A percentile compares a stretch with the other conserved stretches of the same genome.
phyloP scores from a whole-genome alignment of 1,139 yeast genomes.

The Yamadazyma blattariae region DNA sequence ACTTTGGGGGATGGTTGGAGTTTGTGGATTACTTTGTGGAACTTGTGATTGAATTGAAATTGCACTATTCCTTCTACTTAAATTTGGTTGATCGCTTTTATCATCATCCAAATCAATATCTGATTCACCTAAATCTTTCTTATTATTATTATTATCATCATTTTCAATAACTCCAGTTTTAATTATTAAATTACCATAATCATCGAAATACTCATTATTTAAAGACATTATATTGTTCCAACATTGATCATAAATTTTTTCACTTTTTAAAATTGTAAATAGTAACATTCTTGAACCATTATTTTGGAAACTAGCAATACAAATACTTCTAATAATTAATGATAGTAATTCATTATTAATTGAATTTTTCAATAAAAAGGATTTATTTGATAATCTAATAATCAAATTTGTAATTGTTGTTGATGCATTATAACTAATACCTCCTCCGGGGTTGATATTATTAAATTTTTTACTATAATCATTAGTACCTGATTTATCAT shows the following conservation, averaged over 20 bases:
- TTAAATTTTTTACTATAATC: slow-evolving; percentile 26
- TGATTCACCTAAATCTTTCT: background rate
- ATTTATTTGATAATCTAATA: slow-evolving; percentile 37
- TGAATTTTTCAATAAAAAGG: slow-evolving; percentile 41
- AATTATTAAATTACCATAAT: slow-evolving; percentile 17
- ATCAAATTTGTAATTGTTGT: slow-evolving; percentile 55
- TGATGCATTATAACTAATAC: slow-evolving; percentile 61
- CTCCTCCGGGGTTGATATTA: slow-evolving; percentile 38
- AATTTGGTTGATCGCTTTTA: background rate
- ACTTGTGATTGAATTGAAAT: slow-evolving; percentile 1
- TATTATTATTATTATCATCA: slow-evolving; percentile 8
- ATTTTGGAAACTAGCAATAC: slow-evolving; percentile 47
- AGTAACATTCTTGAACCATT: slow-evolving; percentile 53
- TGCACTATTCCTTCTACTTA: background rate
- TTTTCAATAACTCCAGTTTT: slow-evolving; percentile 16
- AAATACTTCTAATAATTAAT: slow-evolving; percentile 50
- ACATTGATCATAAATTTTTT: slow-evolving; percentile 30
- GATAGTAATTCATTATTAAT: slow-evolving; percentile 60
- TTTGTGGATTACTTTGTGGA: too few relatives aligned
- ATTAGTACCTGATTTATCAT: slow-evolving; percentile 14
- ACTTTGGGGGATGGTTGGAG: background rate
- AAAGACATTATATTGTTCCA: slow-evolving; percentile 32
- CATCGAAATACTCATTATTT: slow-evolving; percentile 25
- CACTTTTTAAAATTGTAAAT: slow-evolving; percentile 51
- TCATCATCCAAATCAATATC: background rate